Evolutionary conservation across 2,329 filamentous ascomycete genomes (phyloP), one percentile per base, ranked within the genome.

Genomic region (Aspergillus viridinutans): DNA sequence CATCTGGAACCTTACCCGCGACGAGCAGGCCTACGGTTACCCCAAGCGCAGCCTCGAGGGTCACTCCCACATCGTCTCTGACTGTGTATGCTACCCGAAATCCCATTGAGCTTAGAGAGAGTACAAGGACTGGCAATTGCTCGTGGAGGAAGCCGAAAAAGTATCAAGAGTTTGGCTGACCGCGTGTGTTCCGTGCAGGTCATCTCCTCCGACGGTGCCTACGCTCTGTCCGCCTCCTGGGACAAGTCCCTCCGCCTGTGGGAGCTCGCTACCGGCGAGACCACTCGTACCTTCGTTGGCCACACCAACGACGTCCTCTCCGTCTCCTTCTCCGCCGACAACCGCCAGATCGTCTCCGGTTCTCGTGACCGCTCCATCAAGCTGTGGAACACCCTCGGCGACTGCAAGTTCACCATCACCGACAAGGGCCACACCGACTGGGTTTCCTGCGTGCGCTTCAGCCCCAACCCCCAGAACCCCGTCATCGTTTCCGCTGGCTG

Each of bases 381-480:
- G 90, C 89, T 99, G 74, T 99, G 94, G 94, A 99, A 99, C 87
- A 99, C 94, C 73, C 91, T 99, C 69, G 94, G 94, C 82, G 94
- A 99, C 88, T 99, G 94, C 92, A 99, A 99, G 87, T 99, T 88
- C 89, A 99, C 93, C 84, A 97, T 99, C 85, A 96, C 91, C 82
- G 94, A 99, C 79, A 99, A 99, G 90, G 94, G 94, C 78, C 94
- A 99, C 87, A 91, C 91, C 81, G 94, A 99, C 82, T 99, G 94
- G 94, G 94, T 96, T 72, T 97, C 93, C 64, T 97, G 93, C 85
- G 94, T 99, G 71, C 90, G 94, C 81, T 99, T 99, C 90, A 95
- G 90, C 83, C 94, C 94, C 78, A 99, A 99, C 87, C 94, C 94
- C 76, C 93, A 97, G 86, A 99, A 97, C 89, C 93, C 94, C 70